These are phyloP conservation scores for Sanguinoderma infundibulare DNA, from an alignment of 1,284 basidiomycete genomes.

Conservation along the genomic window DNA sequence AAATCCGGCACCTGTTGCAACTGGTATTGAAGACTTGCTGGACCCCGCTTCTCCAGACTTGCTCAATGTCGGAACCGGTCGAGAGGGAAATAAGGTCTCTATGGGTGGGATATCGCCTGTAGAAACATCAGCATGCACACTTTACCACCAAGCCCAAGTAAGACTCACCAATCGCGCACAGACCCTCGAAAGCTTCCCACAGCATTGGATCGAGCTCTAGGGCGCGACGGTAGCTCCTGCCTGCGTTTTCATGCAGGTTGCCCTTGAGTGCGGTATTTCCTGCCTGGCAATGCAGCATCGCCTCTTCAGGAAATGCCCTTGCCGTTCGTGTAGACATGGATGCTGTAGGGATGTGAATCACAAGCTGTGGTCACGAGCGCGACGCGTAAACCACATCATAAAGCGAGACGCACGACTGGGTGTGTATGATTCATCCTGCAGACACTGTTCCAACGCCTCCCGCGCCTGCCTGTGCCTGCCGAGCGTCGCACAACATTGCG, in stretches of 20 bases:
- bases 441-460: constrained; percentile 68
- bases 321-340: constrained; percentile 55
- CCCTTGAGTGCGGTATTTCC: constrained; percentile 76
- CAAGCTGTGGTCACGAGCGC: constrained; percentile 14
- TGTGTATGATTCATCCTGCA: constrained; percentile 54
- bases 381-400: constrained; percentile 22
- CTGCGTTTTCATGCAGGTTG: constrained; percentile 75
- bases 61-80: constrained; percentile 60
- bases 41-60: constrained; percentile 52
- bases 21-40: constrained; percentile 47
- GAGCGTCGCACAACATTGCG: constrained; percentile 74
- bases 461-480: constrained; percentile 74
- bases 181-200: constrained; percentile 93
- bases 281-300: constrained; percentile 68
- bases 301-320: constrained; percentile 65
- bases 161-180: constrained; percentile 80
- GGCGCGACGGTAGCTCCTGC: constrained; percentile 73
- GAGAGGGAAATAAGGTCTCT: constrained; percentile 72
- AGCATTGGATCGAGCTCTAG: constrained; percentile 79
- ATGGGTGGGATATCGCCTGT: constrained; percentile 70
- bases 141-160: constrained; percentile 15
- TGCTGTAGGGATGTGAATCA: constrained; percentile 38
- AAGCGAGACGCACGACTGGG: constrained; percentile 54
- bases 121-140: constrained; percentile 4
- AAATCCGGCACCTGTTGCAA: constrained; percentile 67